Base-by-base conservation (phyloP, 2,329 filamentous ascomycete genomes). In the Ciborinia camelliae region DNA sequence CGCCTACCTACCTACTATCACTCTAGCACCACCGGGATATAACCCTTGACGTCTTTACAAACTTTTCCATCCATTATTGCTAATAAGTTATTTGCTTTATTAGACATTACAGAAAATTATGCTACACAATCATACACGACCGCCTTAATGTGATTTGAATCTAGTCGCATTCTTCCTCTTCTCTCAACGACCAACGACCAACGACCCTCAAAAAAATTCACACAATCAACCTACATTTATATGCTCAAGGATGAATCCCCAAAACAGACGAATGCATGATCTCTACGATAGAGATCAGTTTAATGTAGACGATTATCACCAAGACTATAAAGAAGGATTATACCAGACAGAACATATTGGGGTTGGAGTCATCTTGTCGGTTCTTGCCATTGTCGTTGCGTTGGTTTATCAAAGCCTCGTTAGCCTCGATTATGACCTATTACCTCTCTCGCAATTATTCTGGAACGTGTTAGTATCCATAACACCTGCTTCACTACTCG, bases 381-480 rank as follows among this genome's bases (percentile, higher is more conserved):
- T 71, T 10, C 26, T 72, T n/a, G 37, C 76, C 32, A 71, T 71
- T 50, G 37, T 69, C 26, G 6, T 68, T 30, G 68, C 72, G 6
- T 14, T 74, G 41, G 57, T 73, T 39, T 76, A 76, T 61, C 71
- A 74, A 20, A 67, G 71, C 10, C 61, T 75, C n/a, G 65, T 65
- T 26, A 59, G 59, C 35, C 66, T 73, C 28, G 74, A 75, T 61
- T 77, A 74, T 70, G 71, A 76, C 65, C 72, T 79, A 28, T 70
- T 80, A 6, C 74, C 77, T 68, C 71, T 81, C 71, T 73, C 79
- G 65, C 78, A 81, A 69, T 73, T 86, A 61, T 72, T 86, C 45
- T 90, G 88, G 87, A 84, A 89, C 76, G 74, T 75, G 32, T 66
- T 89, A 37, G 82, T 91, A 63, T 80, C 80, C 68, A 58, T 84